These are phyloP conservation scores for Dryas octopetala DNA, from an alignment of 306 rosid genomes.

Conservation along the genomic window DNA sequence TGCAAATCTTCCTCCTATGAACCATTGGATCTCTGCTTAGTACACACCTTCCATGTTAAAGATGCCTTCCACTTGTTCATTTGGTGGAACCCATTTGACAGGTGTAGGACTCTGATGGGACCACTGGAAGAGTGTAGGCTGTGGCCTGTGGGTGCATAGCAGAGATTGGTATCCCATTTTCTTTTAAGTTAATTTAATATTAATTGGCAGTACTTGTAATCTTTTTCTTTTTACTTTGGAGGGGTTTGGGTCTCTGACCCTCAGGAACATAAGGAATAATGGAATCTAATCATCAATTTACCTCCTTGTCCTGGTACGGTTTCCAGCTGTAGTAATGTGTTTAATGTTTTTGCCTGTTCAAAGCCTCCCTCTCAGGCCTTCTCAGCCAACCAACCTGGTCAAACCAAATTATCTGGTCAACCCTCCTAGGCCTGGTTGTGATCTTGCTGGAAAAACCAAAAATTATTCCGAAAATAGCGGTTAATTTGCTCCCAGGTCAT, in stretches of 20 bases:
- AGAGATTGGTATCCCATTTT: constrained; percentile 9
- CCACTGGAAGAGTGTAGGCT: neutral
- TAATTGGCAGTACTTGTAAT: constrained; percentile 26
- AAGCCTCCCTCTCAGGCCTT: neutral
- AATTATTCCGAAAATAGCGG: constrained; percentile 34
- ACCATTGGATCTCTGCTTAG: constrained; percentile 2
- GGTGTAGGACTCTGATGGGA: constrained; percentile 36
- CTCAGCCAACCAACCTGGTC: constrained; percentile 46
- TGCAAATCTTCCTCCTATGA: constrained; percentile 25
- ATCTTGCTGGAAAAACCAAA: constrained; percentile 48
- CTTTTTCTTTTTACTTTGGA: constrained; percentile 36
- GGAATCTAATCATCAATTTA: constrained; percentile 97
- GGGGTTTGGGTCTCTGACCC: constrained; percentile 27
- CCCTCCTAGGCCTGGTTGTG: constrained; percentile 40
- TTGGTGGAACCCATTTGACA: constrained; percentile 14
- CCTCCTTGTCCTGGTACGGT: constrained; percentile 81
- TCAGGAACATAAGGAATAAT: constrained; percentile 79
- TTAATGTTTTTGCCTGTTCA: neutral
- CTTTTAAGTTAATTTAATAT: constrained; percentile 32
- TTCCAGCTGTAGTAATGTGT: constrained; percentile 71
- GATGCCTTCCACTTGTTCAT: neutral
- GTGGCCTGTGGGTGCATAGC: constrained; percentile 27
- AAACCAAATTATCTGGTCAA: constrained; percentile 65
- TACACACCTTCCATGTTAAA: neutral
- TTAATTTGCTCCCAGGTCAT: constrained; percentile 32